Evolutionary conservation across 305 asterid genomes (phyloP), one percentile per base, ranked within the genome.

Genomic region (Fraxinus ornus): DNA sequence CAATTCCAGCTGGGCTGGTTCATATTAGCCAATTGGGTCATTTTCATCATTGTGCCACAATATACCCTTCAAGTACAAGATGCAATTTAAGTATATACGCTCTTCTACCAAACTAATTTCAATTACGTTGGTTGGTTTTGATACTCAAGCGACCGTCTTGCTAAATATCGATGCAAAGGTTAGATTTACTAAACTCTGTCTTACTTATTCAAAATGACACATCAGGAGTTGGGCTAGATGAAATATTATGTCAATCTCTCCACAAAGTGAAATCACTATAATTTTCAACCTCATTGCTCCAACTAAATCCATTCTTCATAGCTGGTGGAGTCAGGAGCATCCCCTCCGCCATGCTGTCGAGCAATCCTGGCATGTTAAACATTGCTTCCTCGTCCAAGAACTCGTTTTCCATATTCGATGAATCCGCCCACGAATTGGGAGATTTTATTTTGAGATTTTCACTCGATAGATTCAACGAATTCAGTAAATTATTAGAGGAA

Each of bases 321-420:
- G 92, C 94, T 24, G 90, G 88, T 1, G 97, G 97, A 74, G 97
- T 93, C 0, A 93, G 83, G 75, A 93, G 88, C 93, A 93, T 78
- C 37, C 94, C 97, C 85, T 93, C 97, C 26, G 97, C 97, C 97
- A 93, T 92, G 85, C 91, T 89, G 77, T 93, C 88, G 7, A 93
- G 79, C 80, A 92, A 86, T 2, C 44, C 85, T 28, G 97, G 96
- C 96, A 93, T 85, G 86, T 93, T 92, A 81, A 90, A 92, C 81
- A 91, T 36, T 8, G 81, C 96, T 75, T 93, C 97, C 79, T 93
- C 97, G 76, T 93, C 97, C 47, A 84, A 15, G 32, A 89, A 86
- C 60, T 72, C 83, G 52, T 3, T 78, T 2, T 37, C 68, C 55
- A 1, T 30, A 15, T 1, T 22, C 7, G 49, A 9, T 6, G 10